Evolutionary conservation across 192 early-diverging fungal genomes (phyloP).

Genomic region (Geranomyces variabilis): DNA sequence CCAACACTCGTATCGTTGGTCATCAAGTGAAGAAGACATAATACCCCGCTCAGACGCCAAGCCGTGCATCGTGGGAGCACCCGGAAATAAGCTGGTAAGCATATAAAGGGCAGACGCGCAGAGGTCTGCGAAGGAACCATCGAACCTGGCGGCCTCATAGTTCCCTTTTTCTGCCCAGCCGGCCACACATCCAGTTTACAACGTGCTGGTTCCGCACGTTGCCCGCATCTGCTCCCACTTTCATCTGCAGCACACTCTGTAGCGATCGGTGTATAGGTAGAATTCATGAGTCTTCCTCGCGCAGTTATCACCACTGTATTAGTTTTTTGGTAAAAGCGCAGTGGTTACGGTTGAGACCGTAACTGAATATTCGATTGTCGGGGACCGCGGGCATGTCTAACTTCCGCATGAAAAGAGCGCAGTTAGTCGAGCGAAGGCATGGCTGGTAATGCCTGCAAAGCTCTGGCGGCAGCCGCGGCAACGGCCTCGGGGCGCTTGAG

Average conservation of each 20-base stretch:
- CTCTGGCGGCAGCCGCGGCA: neutral
- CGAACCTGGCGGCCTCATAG: neutral
- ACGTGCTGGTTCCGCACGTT: slow-evolving; percentile 59
- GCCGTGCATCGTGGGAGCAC: neutral
- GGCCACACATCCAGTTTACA: slow-evolving; percentile 75
- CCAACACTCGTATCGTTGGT: slow-evolving; percentile 71
- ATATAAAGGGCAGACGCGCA: no score
- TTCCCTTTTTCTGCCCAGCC: slow-evolving; percentile 32
- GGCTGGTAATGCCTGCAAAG: neutral
- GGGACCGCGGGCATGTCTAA: neutral
- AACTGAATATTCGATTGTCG: neutral
- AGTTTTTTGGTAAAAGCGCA: neutral
- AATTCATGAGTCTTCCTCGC: no score
- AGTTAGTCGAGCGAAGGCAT: neutral
- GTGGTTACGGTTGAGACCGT: neutral
- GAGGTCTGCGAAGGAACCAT: no score
- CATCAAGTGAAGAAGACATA: slow-evolving; percentile 43
- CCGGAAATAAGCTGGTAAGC: no score
- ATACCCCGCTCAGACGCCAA: slow-evolving; percentile 36
- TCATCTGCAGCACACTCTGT: no score
- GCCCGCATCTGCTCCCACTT: slow-evolving; percentile 38
- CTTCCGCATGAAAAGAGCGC: no score
- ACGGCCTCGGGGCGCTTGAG: slow-evolving; percentile 15
- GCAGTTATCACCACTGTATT: no score
- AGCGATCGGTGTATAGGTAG: no score